Evolutionary conservation across 1,284 basidiomycete species (phyloP).

Genomic region (Cryptococcus jaspeensis): DNA sequence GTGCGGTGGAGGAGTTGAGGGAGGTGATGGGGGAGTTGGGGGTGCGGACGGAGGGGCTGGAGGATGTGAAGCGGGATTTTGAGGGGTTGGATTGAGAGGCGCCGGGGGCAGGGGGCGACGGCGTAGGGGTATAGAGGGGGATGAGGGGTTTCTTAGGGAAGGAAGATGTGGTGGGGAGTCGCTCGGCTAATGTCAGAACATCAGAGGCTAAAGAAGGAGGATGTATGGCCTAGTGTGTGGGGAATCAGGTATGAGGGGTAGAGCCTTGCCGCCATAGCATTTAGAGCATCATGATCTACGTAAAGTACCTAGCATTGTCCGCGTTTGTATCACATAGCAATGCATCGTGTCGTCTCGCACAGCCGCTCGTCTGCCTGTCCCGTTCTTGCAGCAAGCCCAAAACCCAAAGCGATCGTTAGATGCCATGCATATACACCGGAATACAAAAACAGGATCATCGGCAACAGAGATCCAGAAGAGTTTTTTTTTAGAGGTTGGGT

Average conservation of each 20-base stretch:
- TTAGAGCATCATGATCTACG: too few relatives aligned
- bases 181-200: too few relatives aligned
- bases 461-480: not conserved
- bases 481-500: not conserved
- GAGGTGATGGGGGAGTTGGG: slow-evolving; percentile 5
- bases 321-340: not conserved
- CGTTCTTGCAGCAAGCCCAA: too few relatives aligned
- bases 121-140: too few relatives aligned
- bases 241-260: too few relatives aligned
- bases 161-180: too few relatives aligned
- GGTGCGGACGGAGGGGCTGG: slow-evolving; percentile 3
- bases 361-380: not conserved
- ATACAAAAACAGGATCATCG: slow-evolving; percentile 5
- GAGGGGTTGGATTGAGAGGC: not conserved
- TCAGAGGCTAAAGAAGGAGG: too few relatives aligned
- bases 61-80: slow-evolving; percentile 5
- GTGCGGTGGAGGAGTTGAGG: slow-evolving; percentile 4
- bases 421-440: slow-evolving; percentile 16
- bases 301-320: not conserved
- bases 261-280: too few relatives aligned
- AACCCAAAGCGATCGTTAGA: not conserved
- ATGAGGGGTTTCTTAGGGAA: too few relatives aligned
- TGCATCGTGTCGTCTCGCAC: not conserved
- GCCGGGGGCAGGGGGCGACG: too few relatives aligned
- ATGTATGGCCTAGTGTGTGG: too few relatives aligned